Evolutionary conservation across 1,284 basidiomycete species (phyloP).

Genomic region (Sutorius eximius): DNA sequence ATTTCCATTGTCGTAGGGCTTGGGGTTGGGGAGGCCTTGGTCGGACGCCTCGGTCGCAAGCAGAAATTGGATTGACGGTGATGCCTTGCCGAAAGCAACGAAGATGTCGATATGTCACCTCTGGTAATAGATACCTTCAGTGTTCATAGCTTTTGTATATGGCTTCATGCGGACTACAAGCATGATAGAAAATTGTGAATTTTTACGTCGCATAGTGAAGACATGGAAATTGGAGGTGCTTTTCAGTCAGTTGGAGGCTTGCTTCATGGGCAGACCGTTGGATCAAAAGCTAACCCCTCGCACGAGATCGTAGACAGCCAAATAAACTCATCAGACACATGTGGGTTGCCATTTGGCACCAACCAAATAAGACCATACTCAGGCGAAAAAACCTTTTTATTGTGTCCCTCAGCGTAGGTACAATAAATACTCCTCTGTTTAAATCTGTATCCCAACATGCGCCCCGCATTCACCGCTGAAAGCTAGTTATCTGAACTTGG

Average conservation of each 20-base stretch:
- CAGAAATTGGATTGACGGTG: constrained; percentile 3
- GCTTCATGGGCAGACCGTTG: no score
- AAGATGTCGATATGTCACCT: not conserved
- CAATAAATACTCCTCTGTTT: constrained; percentile 11
- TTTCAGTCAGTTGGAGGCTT: not conserved
- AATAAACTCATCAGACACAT: not conserved
- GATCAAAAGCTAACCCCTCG: no score
- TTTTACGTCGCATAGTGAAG: not conserved
- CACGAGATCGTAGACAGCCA: not conserved
- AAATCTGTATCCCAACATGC: constrained; percentile 27
- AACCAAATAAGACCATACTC: constrained; percentile 26
- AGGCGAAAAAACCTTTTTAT: constrained; percentile 29
- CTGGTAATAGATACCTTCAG: not conserved
- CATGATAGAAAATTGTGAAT: not conserved
- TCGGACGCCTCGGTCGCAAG: constrained; percentile 51
- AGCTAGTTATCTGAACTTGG: not conserved
- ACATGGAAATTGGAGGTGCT: not conserved
- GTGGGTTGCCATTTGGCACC: not conserved
- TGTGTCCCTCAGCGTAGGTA: not conserved
- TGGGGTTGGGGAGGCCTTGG: constrained; percentile 64
- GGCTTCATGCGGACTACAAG: not conserved
- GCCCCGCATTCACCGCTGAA: no score
- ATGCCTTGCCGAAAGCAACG: not conserved
- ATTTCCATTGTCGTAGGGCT: constrained; percentile 63
- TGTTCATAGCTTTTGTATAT: not conserved